Base-by-base conservation (phyloP, 495 filamentous ascomycete species). In the Talaromyces ruber region DNA sequence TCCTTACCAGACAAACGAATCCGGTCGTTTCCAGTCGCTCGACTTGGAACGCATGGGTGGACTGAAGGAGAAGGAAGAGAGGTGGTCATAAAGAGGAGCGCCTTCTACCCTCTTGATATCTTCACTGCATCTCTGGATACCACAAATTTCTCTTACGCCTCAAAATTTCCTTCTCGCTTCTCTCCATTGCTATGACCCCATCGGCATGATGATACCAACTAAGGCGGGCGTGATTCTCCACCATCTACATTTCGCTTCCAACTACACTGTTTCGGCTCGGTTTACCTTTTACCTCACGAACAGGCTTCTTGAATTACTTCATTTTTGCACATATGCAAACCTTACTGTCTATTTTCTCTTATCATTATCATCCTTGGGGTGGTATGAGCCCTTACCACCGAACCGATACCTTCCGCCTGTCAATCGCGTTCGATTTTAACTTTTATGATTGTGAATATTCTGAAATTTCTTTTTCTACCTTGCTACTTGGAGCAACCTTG, bases 21-120 rank as follows among this genome's bases (percentile, higher is more conserved):
- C 82, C 18, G 85, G 86, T 51, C 84, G 91, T 61, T 97, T 97
- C 76, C 88, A 94, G 66, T 92, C 91, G 11, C 80, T 98, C 64
- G 94, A 98, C 69, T 85, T 98, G 62, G 92, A 98, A 57, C 89
- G 89, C 62, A 94, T 98, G 70, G 94, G 94, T 60, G 94, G 95
- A 32, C 75, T 98, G 61, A 95, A 91, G 74, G 95, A 98, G 82
- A 96, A 92, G 79, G 83, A 86, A 64, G 71, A 79, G 28, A 64
- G 68, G 65, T 78, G 74, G 67, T 71, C 70, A 30, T 80, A 73
- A 65, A 66, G 34, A 45, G 22, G 34, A 21, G 12, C 37, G 18
- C 14, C 37, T 2, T 47, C 57, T 4, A n/a, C 6, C 16, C 39
- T 24, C 18, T n/a, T 47, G 24, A 32, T 39, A 25, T 37, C 26